A percentile compares a stretch with the other conserved stretches of the same genome.
phyloP scores from a whole-genome alignment of 768 basidiomycete genomes.

The Leucogyrophana mollusca region DNA sequence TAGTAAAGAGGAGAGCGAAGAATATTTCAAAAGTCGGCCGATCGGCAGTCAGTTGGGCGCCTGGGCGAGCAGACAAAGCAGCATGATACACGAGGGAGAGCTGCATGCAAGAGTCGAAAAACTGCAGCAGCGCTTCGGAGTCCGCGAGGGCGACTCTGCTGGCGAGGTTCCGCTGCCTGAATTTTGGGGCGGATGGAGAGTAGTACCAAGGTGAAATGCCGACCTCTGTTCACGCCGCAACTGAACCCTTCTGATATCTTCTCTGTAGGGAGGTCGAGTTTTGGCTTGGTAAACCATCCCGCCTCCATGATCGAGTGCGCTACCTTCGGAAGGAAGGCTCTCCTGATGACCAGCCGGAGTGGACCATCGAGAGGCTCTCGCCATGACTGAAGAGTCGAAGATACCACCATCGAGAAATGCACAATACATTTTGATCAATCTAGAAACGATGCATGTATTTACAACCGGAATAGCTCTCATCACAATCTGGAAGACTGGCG shows the following conservation, averaged over 20 bases:
- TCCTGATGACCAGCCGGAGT: constrained; percentile 49
- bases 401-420: background rate
- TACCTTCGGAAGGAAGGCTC: constrained; percentile 59
- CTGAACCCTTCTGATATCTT: constrained; percentile 1
- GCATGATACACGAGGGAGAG: constrained; percentile 70
- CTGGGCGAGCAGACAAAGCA: constrained; percentile 91
- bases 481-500: background rate
- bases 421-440: too few relatives aligned
- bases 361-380: constrained; percentile 80
- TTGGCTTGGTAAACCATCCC: constrained; percentile 95
- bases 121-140: constrained; percentile 57
- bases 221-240: constrained; percentile 1
- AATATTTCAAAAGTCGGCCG: constrained; percentile 83
- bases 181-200: constrained; percentile 96
- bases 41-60: constrained; percentile 85
- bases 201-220: constrained; percentile 92
- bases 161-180: constrained; percentile 72
- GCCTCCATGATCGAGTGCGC: constrained; percentile 87
- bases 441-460: too few relatives aligned
- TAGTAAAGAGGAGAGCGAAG: constrained; percentile 65
- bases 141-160: constrained; percentile 35
- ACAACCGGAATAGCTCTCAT: too few relatives aligned
- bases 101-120: constrained; percentile 60
- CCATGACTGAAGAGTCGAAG: constrained; percentile 43
- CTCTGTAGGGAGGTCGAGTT: constrained; percentile 97